A percentile compares a stretch with the other conserved stretches of the same genome.
Conservation (phyloP, 805 yeast species). For the Teunomyces lycoperdinae region DNA sequence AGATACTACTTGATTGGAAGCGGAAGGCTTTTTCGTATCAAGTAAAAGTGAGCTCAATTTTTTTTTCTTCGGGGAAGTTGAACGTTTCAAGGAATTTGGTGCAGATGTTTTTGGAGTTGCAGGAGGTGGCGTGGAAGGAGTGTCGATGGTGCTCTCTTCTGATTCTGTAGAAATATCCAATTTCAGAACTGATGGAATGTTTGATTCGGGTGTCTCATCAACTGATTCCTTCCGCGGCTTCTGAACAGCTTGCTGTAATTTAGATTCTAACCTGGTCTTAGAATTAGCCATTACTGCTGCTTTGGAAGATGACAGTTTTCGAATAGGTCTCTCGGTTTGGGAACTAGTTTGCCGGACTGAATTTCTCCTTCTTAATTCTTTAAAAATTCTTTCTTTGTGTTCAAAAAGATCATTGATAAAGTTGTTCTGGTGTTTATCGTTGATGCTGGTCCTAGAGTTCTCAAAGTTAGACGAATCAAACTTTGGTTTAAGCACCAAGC, state of each 20-base stretch:
- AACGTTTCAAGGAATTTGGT: slow-evolving; percentile 26
- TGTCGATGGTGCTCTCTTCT: not conserved
- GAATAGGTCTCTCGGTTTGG: not conserved
- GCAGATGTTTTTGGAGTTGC: slow-evolving; percentile 13
- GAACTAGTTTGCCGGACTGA: slow-evolving; percentile 15
- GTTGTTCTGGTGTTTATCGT: slow-evolving; percentile 56
- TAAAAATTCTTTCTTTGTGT: slow-evolving; percentile 61
- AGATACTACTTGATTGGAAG: slow-evolving; percentile 16
- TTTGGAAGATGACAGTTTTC: slow-evolving; percentile 2
- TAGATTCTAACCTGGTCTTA: slow-evolving; percentile 25
- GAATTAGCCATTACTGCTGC: slow-evolving; percentile 16
- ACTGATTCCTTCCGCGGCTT: slow-evolving; percentile 11
- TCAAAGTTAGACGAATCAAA: slow-evolving; percentile 19
- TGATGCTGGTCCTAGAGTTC: slow-evolving; percentile 29
- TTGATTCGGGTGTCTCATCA: not conserved
- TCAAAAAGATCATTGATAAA: slow-evolving; percentile 61
- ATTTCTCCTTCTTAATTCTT: slow-evolving; percentile 49
- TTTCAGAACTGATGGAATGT: not conserved
- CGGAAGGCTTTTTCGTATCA: slow-evolving; percentile 8
- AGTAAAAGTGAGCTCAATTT: slow-evolving; percentile 19
- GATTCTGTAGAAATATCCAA: slow-evolving; percentile 2
- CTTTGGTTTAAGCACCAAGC: slow-evolving; percentile 56
- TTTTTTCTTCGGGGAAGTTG: slow-evolving; percentile 40
- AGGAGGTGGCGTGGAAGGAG: slow-evolving; percentile 18
- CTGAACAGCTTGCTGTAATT: slow-evolving; percentile 24